Percentiles rank a stretch among this genome's conserved stretches.
Conservation (phyloP, 768 basidiomycete genomes). For the Leccinum imitatum region DNA sequence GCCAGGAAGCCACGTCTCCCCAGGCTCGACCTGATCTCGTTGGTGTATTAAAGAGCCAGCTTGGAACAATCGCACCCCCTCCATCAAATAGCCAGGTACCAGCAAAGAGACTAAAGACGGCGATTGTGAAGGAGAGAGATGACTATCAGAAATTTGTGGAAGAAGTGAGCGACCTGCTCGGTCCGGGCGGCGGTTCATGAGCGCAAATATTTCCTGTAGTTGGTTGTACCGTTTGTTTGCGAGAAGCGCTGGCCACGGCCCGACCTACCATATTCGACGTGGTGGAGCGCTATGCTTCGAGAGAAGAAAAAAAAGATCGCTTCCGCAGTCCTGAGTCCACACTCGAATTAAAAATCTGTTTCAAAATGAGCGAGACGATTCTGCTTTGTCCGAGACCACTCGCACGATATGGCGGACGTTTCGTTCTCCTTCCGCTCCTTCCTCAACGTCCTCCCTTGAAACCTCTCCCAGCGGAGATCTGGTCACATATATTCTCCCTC, state of each 20-base stretch:
- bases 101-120: slow-evolving; percentile 22
- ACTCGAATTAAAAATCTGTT: not conserved
- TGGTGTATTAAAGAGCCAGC: slow-evolving; percentile 56
- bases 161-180: slow-evolving; percentile 69
- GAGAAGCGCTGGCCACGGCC: not conserved
- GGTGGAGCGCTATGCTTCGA: not conserved
- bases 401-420: slow-evolving; percentile 53
- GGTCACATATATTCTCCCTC: slow-evolving; percentile 58
- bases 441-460: slow-evolving; percentile 51
- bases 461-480: slow-evolving; percentile 67
- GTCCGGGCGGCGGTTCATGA: slow-evolving; percentile 22
- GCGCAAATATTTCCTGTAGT: not conserved
- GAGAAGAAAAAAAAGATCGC: slow-evolving; percentile 2
- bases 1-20: slow-evolving; percentile 19
- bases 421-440: slow-evolving; percentile 68
- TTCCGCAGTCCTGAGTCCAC: not conserved
- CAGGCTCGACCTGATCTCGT: slow-evolving; percentile 66
- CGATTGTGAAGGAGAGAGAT: slow-evolving; percentile 47
- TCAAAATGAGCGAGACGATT: slow-evolving; percentile 39
- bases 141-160: slow-evolving; percentile 79
- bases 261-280: not conserved
- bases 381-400: slow-evolving; percentile 69
- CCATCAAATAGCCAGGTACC: slow-evolving; percentile 15
- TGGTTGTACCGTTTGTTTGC: not conserved
- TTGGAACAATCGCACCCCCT: slow-evolving; percentile 43